Percentiles rank a stretch among this genome's conserved stretches.
These are phyloP conservation scores for Pistacia atlantica DNA, from an alignment of 345 rosid genomes.

Conservation along the genomic window DNA sequence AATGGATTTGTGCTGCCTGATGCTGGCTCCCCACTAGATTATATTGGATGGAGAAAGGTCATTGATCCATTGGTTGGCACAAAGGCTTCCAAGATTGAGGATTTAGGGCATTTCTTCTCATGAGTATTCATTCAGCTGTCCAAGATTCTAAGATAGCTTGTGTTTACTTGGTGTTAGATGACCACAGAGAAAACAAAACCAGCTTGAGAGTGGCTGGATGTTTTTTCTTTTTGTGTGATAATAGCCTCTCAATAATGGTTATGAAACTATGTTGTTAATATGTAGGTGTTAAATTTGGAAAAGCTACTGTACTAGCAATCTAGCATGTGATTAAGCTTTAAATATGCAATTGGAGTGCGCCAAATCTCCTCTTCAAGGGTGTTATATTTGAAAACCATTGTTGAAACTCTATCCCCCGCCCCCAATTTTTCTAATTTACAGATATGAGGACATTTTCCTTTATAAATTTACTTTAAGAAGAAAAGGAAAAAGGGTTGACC, in stretches of 20 bases:
- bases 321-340: too few species aligned
- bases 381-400: too few species aligned
- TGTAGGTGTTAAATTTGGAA: too few species aligned
- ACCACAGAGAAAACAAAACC: neutral
- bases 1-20: conserved; percentile 75
- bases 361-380: too few species aligned
- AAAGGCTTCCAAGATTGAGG: conserved; percentile 14
- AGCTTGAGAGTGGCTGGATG: neutral
- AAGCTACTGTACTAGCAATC: too few species aligned
- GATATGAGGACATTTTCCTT: too few species aligned
- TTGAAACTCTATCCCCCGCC: too few species aligned
- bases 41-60: conserved; percentile 58
- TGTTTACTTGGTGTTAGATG: neutral
- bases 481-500: too few species aligned
- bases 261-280: neutral
- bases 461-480: too few species aligned
- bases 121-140: neutral
- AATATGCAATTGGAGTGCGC: too few species aligned
- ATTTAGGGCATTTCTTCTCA: conserved; percentile 6
- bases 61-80: conserved; percentile 57
- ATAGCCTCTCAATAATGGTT: neutral
- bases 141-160: neutral
- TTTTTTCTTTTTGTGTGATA: neutral
- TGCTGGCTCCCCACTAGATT: conserved; percentile 50
- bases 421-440: too few species aligned